A percentile compares a stretch with the other conserved stretches of the same genome.
phyloP scores from a whole-genome alignment of 192 early-diverging fungal genomes.

The Coemansia sp. region DNA sequence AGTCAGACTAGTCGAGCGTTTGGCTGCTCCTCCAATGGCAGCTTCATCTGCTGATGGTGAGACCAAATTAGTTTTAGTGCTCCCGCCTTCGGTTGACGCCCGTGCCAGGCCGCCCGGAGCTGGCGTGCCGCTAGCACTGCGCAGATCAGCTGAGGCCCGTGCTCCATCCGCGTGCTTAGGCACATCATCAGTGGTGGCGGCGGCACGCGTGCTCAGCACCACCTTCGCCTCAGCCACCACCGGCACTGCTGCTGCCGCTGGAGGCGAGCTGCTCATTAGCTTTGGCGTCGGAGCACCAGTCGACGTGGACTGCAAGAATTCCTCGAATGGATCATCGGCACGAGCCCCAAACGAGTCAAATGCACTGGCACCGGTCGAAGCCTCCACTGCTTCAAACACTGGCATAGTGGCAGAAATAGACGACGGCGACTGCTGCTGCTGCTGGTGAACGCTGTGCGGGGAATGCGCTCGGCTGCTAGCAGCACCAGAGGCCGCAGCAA shows the following conservation, averaged over 20 bases:
- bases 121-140: slow-evolving; percentile 48
- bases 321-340: slow-evolving; percentile 46
- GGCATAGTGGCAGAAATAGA: slow-evolving; percentile 25
- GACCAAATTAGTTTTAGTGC: slow-evolving; percentile 23
- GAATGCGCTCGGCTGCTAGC: neutral
- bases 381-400: slow-evolving; percentile 1
- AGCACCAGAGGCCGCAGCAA: neutral
- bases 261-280: neutral
- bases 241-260: neutral
- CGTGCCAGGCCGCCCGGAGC: slow-evolving; percentile 18
- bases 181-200: neutral
- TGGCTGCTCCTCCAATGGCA: neutral
- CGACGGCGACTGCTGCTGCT: slow-evolving; percentile 15
- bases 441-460: neutral
- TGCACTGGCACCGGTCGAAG: slow-evolving; percentile 12
- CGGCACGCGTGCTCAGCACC: neutral
- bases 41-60: slow-evolving; percentile 16
- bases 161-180: slow-evolving; percentile 3
- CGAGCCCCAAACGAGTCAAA: slow-evolving; percentile 52
- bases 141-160: slow-evolving; percentile 23
- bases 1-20: neutral
- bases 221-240: neutral
- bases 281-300: neutral
- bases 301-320: slow-evolving; percentile 34
- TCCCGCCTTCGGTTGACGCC: neutral